phyloP scores from a whole-genome alignment of 306 rosid species.

The Mimosa pudica region DNA sequence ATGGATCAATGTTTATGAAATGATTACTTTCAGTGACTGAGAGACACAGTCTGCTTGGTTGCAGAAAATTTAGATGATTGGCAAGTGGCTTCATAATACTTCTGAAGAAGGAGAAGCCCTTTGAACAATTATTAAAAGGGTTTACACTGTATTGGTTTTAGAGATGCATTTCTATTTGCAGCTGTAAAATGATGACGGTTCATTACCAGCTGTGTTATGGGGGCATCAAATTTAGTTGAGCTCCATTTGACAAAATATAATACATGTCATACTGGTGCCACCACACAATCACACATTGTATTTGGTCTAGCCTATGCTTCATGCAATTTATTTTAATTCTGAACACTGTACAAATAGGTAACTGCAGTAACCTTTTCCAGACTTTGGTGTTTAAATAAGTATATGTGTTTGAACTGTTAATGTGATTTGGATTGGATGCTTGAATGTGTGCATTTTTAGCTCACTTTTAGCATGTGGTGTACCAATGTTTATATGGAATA shows the following conservation, averaged over 20 bases:
- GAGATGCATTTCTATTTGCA: too few species aligned
- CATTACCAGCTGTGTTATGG: too few species aligned
- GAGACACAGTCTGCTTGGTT: not conserved
- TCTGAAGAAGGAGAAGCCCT: not conserved
- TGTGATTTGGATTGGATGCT: not conserved
- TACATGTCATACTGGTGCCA: too few species aligned
- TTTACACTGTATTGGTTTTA: not conserved
- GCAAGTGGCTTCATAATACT: not conserved
- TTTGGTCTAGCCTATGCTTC: not conserved
- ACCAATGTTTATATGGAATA: not conserved
- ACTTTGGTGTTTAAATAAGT: not conserved
- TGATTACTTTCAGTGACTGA: conserved; percentile 6
- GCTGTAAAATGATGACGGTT: too few species aligned
- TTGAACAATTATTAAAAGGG: not conserved
- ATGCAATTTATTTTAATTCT: not conserved
- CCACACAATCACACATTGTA: not conserved
- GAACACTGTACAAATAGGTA: not conserved
- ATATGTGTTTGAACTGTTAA: not conserved
- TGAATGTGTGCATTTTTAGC: not conserved
- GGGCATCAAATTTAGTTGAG: too few species aligned
- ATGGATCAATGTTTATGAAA: not conserved
- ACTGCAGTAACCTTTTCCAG: not conserved
- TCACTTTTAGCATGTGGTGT: not conserved
- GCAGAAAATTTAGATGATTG: conserved; percentile 12
- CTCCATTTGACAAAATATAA: too few species aligned